Evolutionary conservation across 2,329 filamentous ascomycete genomes (phyloP), one percentile per base, ranked within the genome.

Genomic region (Periglandula ipomoeae): DNA sequence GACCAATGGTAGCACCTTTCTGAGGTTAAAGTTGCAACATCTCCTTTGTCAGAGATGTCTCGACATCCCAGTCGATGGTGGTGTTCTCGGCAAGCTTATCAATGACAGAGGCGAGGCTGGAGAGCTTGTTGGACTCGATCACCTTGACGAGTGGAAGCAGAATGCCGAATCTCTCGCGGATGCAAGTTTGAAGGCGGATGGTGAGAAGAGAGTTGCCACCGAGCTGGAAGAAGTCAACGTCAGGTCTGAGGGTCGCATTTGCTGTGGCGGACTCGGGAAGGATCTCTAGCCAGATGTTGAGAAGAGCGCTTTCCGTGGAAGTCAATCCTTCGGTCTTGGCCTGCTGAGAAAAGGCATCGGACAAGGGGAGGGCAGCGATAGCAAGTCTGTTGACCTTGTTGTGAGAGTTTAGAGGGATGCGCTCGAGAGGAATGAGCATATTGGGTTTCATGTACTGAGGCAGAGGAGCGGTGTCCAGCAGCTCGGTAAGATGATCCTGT

Each of bases 121-220:
- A 1, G n/a, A 76, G 59, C 0, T 66, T 70, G 50, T 59, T 69
- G 1, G 56, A 49, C 3, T 62, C 53, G 39, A 72, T 65, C 1
- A 77, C 57, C 0, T 70, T 53, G 1, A 56, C 71, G 1, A 76
- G 55, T 0, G 57, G 54, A 3, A 72, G 17, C 1, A 47, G 46
- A 10, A 63, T 53, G 1, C 54, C 51, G 43, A 74, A 68, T 0
- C 37, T 46, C 3, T 62, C 49, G 3, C 54, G 52, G 30, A 78
- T 44, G 10, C 42, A 37, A 7, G 20, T 27, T 24, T 51, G 50
- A 0, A 78, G 63, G 3, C 59, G 52, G 10, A 73, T 55, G 1
- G 72, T 52, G 0, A 69, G 57, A 3, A 73, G 47, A 0, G 70
- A 74, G 48, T 62, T 72, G 5, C 70, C 71, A 2, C 70, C 70